Evolutionary conservation across 2,329 filamentous ascomycete species (phyloP), one percentile per base, ranked within the genome.

Genomic region (Davidsoniella australis): DNA sequence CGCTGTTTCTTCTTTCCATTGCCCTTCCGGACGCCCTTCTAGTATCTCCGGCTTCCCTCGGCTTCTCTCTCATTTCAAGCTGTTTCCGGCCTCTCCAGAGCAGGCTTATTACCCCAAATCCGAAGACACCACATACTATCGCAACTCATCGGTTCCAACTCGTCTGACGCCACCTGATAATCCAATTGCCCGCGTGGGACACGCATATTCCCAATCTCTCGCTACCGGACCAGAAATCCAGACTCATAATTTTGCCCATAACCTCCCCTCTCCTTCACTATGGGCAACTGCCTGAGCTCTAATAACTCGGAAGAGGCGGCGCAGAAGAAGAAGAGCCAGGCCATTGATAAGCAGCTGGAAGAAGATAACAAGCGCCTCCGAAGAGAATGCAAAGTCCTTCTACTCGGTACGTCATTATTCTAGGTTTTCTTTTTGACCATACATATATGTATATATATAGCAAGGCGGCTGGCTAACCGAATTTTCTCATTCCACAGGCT

Each of bases 341-440:
- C 82, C 64, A 98, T 98, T 62, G 91, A 98, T 68, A 84, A 83
- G 66, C 82, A 78, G 59, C 73, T 98, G 54, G 89, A 96, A 64
- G 89, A 96, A 63, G 91, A 98, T 65, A 93, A 87, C 47, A 86
- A 85, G 65, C 78, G 84, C 64, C 71, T 96, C 71, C 80, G 88
- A 64, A 78, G 87, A 70, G 91, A 98, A 82, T 96, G 91, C 85
- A 98, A 98, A 70, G 96, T 98, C 58, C 68, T 98, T 54, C 71
- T 98, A 49, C 72, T 98, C 59, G 91, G 91, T 96, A 78, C 56
- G 77, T 46, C 29, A n/a, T 43, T 10, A 10, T n/a, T 18, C 14
- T 43, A 23, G 23, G 12, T 10, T 24, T 40, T 37, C 26, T 24
- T 36, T 43, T 41, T 4, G 2, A 4, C 6, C 29, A 6, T 14